Base-by-base conservation (phyloP, 2,329 filamentous ascomycete genomes). In the Alternaria metachromatica region DNA sequence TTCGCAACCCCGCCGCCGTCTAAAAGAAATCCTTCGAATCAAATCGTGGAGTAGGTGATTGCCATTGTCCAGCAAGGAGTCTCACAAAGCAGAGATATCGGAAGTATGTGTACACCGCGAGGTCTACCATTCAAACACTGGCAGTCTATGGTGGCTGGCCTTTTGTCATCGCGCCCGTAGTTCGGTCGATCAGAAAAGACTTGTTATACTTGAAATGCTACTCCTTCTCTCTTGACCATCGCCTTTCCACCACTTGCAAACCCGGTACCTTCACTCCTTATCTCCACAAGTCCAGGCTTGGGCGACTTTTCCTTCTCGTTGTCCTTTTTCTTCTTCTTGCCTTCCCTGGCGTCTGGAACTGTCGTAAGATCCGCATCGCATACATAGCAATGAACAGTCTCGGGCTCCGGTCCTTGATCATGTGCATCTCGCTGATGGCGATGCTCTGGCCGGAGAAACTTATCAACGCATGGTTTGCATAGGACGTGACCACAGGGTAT, bases 401-500 rank as follows among this genome's bases (percentile, higher is more conserved):
- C 84, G 13, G 84, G 83, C 60, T 89, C 85, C 10, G 82, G 80
- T 33, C 84, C 80, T 3, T 80, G 81, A 28, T 88, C 86, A 71
- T 93, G 90, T 6, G 89, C 88, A 61, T 79, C 76, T 8, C 73
- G 55, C 7, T 79, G 75, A 66, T 80, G 77, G 44, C 76, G 55
- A 53, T 75, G 74, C 37, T 79, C 76, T 0, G 81, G 77, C 68
- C 81, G 69, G 85, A 97, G 90, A 79, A 98, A 97, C 75, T 94
- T 92, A 58, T 90, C 87, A 15, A 94, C 90, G 75, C 95, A 97
- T 43, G 87, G 90, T 72, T 92, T 90, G 80, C 95, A 99, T 21
- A 97, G 81, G 1, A 98, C 94, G 77, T 99, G 95, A 0, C 95
- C 95, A 74, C 95, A 99, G 0, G 92, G 92, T 77, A 93, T 94